Conservation (phyloP, 192 early-diverging fungal species). For the Coemansia asiatica region DNA sequence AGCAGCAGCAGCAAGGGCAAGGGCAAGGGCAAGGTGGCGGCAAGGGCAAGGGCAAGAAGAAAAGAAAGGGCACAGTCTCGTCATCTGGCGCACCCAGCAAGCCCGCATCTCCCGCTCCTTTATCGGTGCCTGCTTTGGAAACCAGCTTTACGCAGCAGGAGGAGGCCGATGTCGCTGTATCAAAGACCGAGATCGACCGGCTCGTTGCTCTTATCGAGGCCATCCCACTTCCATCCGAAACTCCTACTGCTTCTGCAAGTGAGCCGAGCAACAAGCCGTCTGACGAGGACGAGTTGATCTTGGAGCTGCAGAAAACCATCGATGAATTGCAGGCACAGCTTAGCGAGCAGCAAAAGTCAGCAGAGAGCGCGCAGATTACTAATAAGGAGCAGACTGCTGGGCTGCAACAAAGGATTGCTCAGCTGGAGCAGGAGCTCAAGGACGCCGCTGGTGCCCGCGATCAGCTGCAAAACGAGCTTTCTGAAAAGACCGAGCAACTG, state of each 20-base stretch:
- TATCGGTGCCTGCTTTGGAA: not conserved
- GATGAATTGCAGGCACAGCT: slow-evolving; percentile 13
- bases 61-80: slow-evolving; percentile 28
- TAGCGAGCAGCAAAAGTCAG: slow-evolving; percentile 9
- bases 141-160: not conserved
- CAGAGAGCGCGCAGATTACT: slow-evolving; percentile 7
- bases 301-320: not conserved
- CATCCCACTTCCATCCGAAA: not conserved
- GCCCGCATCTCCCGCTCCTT: slow-evolving; percentile 18
- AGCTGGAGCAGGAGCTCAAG: slow-evolving; percentile 1
- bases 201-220: slow-evolving; percentile 34
- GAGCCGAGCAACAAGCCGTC: not conserved
- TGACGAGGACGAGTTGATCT: not conserved
- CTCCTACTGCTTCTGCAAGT: not conserved
- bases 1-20: slow-evolving; percentile 6
- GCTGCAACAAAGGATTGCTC: slow-evolving; percentile 7
- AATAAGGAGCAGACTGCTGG: not conserved
- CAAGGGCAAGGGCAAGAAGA: slow-evolving; percentile 24
- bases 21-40: slow-evolving; percentile 27
- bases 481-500: not conserved
- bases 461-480: slow-evolving; percentile 12
- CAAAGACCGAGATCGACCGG: slow-evolving; percentile 25
- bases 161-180: slow-evolving; percentile 8
- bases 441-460: slow-evolving; percentile 13
- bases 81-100: not conserved